These are phyloP conservation scores for Parietaria judaica DNA, from an alignment of 306 rosid genomes.

Conservation along the genomic window DNA sequence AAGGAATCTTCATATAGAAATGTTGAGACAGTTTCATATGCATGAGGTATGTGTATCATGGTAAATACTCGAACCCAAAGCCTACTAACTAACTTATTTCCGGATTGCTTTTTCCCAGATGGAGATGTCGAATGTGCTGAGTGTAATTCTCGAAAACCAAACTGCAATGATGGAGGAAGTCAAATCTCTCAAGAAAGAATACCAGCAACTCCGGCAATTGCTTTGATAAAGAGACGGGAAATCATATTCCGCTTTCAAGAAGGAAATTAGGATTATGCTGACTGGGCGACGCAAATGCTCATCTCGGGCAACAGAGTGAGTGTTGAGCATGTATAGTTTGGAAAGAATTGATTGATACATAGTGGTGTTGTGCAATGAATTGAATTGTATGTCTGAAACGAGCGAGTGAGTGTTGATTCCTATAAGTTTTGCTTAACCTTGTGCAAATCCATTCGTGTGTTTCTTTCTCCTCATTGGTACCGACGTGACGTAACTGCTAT, in stretches of 20 bases:
- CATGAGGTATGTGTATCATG: slow-evolving; percentile 68
- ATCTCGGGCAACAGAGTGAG: slow-evolving; percentile 19
- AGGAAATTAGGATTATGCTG: slow-evolving; percentile 10
- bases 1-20: slow-evolving; percentile 95
- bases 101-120: slow-evolving; percentile 37
- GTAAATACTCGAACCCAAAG: neutral
- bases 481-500: too few species aligned
- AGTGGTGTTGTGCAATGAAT: neutral
- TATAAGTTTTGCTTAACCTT: too few species aligned
- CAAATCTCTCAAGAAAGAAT: slow-evolving; percentile 73
- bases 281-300: slow-evolving; percentile 18
- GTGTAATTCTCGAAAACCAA: slow-evolving; percentile 69
- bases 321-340: slow-evolving; percentile 38
- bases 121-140: slow-evolving; percentile 55
- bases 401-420: too few species aligned
- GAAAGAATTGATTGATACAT: neutral
- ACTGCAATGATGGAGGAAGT: slow-evolving; percentile 85
- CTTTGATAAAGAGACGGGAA: slow-evolving; percentile 42
- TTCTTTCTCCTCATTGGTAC: too few species aligned
- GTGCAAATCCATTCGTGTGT: too few species aligned
- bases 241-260: slow-evolving; percentile 2
- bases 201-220: slow-evolving; percentile 80
- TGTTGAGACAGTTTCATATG: slow-evolving; percentile 85
- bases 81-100: slow-evolving; percentile 10
- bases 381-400: too few species aligned